Evolutionary conservation across 2,329 filamentous ascomycete genomes (phyloP).

Genomic region (Hypoxylon sp.): DNA sequence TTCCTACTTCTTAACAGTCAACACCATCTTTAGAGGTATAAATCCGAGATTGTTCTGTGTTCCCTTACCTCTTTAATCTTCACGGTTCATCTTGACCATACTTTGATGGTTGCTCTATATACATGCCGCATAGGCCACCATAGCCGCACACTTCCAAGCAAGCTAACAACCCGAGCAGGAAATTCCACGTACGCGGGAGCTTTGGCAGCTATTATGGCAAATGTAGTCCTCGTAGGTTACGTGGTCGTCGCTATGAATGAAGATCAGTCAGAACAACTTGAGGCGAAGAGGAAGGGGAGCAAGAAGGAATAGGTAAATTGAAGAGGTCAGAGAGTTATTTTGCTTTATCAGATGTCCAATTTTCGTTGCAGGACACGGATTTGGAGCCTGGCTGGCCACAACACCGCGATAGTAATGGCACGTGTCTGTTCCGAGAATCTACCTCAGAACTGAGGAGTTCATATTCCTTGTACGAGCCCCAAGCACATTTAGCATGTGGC

Average conservation of each 20-base stretch:
- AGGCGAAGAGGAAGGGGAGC: conserved; percentile 60
- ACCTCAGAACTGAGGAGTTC: background rate
- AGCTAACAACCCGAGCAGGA: conserved; percentile 67
- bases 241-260: conserved; percentile 92
- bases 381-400: background rate
- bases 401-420: background rate
- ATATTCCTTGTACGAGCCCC: background rate
- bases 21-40: conserved; percentile 82
- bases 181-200: conserved; percentile 91
- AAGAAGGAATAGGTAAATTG: conserved; percentile 61
- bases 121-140: background rate
- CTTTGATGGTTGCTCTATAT: background rate
- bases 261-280: conserved; percentile 71
- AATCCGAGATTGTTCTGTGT: background rate
- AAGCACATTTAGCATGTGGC: background rate
- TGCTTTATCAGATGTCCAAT: background rate
- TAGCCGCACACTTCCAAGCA: background rate
- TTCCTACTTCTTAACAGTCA: conserved; percentile 87
- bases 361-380: background rate
- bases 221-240: conserved; percentile 91
- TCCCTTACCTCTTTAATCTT: background rate
- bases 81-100: background rate
- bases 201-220: conserved; percentile 88
- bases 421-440: background rate
- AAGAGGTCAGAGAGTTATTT: conserved; percentile 10